These are phyloP conservation scores for Hirsutella minnesotensis DNA, from an alignment of 2,329 filamentous ascomycete genomes.

Conservation along the genomic window DNA sequence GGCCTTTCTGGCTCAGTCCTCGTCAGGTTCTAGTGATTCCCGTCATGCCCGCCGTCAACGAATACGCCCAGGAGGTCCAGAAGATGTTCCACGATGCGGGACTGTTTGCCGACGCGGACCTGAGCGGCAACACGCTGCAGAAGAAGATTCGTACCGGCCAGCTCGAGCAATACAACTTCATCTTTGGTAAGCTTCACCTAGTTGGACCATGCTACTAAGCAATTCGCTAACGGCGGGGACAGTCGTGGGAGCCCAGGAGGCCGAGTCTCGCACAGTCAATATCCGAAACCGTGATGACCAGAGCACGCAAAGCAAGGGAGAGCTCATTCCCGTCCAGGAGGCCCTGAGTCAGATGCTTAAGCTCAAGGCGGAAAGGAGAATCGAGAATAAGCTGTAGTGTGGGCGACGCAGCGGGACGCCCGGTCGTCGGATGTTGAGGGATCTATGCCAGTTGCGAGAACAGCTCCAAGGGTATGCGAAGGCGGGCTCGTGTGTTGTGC, in stretches of 20 bases:
- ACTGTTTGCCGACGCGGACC: conserved; percentile 52
- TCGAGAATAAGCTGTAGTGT: conserved; percentile 22
- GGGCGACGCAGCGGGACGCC: not conserved
- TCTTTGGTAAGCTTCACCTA: conserved; percentile 45
- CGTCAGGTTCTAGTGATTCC: conserved; percentile 52
- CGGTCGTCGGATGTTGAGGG: not conserved
- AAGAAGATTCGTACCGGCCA: conserved; percentile 84
- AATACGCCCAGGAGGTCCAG: conserved; percentile 67
- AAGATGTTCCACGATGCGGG: conserved; percentile 52
- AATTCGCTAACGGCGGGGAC: conserved; percentile 7
- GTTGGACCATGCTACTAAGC: not conserved
- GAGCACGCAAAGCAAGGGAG: conserved; percentile 47
- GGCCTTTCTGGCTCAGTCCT: conserved; percentile 84
- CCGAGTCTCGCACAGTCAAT: conserved; percentile 47
- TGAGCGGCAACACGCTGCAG: conserved; percentile 65
- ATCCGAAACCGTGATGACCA: conserved; percentile 54
- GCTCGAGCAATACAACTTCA: conserved; percentile 73
- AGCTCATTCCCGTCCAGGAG: conserved; percentile 43
- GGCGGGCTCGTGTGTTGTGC: not conserved
- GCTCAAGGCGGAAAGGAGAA: conserved; percentile 35
- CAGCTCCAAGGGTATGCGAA: not conserved
- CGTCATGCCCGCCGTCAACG: conserved; percentile 66
- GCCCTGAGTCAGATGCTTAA: conserved; percentile 42
- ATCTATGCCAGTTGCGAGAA: not conserved
- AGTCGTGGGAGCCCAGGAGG: conserved; percentile 53